phyloP scores from a whole-genome alignment of 2,329 filamentous ascomycete species.

The Gliomastix tumulicola region DNA sequence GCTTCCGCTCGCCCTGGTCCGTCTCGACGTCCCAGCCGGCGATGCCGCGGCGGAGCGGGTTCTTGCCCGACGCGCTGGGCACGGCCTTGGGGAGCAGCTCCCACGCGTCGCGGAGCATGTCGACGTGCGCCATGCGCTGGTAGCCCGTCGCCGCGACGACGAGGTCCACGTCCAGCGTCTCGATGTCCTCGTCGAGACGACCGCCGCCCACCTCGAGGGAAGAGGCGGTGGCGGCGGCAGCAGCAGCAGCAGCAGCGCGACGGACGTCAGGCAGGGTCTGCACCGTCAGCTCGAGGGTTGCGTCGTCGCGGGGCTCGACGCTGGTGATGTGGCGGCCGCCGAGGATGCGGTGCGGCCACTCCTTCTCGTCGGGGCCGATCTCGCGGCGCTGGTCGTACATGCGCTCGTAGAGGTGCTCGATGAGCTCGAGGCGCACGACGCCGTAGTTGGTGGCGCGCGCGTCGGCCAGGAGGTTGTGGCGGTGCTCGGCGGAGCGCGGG shows the following conservation, averaged over 20 bases:
- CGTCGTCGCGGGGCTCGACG: conserved; percentile 43
- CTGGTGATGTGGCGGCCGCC: conserved; percentile 59
- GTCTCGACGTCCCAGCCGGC: conserved; percentile 33
- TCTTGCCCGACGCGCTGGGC: conserved; percentile 7
- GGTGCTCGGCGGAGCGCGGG: conserved; percentile 54
- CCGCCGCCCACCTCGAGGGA: conserved; percentile 18
- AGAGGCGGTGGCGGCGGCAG: conserved; percentile 9
- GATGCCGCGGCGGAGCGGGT: conserved; percentile 22
- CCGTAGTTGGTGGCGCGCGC: conserved; percentile 90
- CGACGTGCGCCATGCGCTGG: conserved; percentile 67
- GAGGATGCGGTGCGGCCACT: conserved; percentile 80
- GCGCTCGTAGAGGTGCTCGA: conserved; percentile 80
- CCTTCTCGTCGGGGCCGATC: conserved; percentile 57
- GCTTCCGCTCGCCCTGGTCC: conserved; percentile 34
- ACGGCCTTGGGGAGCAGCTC: conserved; percentile 53
- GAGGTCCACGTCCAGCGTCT: conserved; percentile 68
- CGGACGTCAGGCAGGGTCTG: conserved; percentile 34
- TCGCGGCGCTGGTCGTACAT: conserved; percentile 80
- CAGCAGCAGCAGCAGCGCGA: conserved; percentile 23
- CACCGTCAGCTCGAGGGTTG: conserved; percentile 53
- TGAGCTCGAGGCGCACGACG: conserved; percentile 83
- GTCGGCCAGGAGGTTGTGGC: conserved; percentile 52
- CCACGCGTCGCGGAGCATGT: conserved; percentile 63
- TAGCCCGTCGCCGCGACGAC: conserved; percentile 89
- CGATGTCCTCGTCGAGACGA: conserved; percentile 30